phyloP scores from a whole-genome alignment of 257 asterid genomes.

The Solanum phureja region DNA sequence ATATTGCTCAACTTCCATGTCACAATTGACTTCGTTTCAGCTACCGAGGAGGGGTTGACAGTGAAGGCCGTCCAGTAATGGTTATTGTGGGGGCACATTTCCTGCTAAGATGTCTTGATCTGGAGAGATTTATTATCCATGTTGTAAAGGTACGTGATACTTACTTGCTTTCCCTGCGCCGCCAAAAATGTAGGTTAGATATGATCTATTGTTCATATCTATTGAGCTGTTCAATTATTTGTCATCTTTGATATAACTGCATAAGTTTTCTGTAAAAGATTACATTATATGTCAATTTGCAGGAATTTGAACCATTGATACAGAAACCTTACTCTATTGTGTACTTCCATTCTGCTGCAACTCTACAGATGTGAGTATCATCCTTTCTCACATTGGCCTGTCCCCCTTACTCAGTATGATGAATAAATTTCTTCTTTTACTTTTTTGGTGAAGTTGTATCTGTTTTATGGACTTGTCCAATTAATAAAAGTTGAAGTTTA shows the following conservation, averaged over 20 bases:
- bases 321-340: slow-evolving; percentile 91
- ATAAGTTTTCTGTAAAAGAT: not conserved
- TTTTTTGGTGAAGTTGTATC: not conserved
- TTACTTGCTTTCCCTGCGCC: not conserved
- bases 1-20: not conserved
- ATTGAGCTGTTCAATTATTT: not conserved
- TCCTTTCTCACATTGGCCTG: not conserved
- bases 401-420: not conserved
- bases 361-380: slow-evolving; percentile 61
- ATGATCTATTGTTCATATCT: not conserved
- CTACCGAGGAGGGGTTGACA: slow-evolving; percentile 90
- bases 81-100: slow-evolving; percentile 97
- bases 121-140: slow-evolving; percentile 68
- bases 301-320: slow-evolving; percentile 97
- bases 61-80: slow-evolving; percentile 92
- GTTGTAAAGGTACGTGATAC: slow-evolving; percentile 60
- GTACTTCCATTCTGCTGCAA: slow-evolving; percentile 91
- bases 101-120: slow-evolving; percentile 84
- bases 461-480: not conserved
- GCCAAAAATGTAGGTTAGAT: not conserved
- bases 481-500: not conserved
- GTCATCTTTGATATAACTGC: not conserved
- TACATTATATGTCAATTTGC: slow-evolving; percentile 12
- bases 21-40: slow-evolving; percentile 25
- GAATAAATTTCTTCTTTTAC: not conserved